A percentile compares a stretch with the other conserved stretches of the same genome.
phyloP scores from a whole-genome alignment of 2,329 filamentous ascomycete genomes.

The Decorospora gaudefroyi region DNA sequence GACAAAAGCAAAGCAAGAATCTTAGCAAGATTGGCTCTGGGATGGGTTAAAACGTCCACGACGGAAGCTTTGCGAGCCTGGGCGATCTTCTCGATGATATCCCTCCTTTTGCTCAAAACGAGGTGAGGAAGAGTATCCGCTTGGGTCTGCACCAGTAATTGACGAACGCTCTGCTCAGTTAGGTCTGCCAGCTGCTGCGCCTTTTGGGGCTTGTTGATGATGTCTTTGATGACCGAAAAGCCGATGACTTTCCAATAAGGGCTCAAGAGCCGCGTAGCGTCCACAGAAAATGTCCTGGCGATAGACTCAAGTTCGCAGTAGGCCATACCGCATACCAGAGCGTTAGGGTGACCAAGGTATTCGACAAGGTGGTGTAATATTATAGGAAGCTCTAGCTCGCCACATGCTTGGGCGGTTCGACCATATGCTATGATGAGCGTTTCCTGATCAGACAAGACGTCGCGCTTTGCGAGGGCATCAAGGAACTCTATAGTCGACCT shows the following conservation, averaged over 20 bases:
- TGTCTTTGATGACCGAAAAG: slow-evolving; percentile 79
- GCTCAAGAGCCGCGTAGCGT: slow-evolving; percentile 71
- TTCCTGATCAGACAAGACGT: slow-evolving; percentile 71
- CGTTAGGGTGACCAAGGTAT: slow-evolving; percentile 82
- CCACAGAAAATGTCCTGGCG: slow-evolving; percentile 66
- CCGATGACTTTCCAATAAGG: slow-evolving; percentile 90
- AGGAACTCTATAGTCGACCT: slow-evolving; percentile 72
- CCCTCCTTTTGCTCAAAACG: slow-evolving; percentile 74
- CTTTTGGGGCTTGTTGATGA: slow-evolving; percentile 79
- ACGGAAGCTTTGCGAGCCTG: slow-evolving; percentile 63
- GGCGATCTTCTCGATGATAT: slow-evolving; percentile 80
- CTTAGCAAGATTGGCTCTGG: slow-evolving; percentile 60
- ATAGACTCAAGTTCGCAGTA: slow-evolving; percentile 81
- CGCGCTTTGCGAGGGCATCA: slow-evolving; percentile 71
- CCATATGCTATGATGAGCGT: slow-evolving; percentile 85
- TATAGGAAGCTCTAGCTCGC: slow-evolving; percentile 83
- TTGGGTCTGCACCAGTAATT: slow-evolving; percentile 77
- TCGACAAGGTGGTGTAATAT: slow-evolving; percentile 82
- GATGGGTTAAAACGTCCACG: slow-evolving; percentile 66
- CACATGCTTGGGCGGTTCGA: slow-evolving; percentile 74
- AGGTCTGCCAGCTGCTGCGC: slow-evolving; percentile 79
- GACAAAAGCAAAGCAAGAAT: slow-evolving; percentile 63
- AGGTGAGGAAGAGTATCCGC: slow-evolving; percentile 83
- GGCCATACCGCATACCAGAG: slow-evolving; percentile 76
- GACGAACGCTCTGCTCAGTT: slow-evolving; percentile 72